These are phyloP conservation scores for Diaporthe citriasiana DNA, from an alignment of 2,329 filamentous ascomycete species.

Conservation along the genomic window DNA sequence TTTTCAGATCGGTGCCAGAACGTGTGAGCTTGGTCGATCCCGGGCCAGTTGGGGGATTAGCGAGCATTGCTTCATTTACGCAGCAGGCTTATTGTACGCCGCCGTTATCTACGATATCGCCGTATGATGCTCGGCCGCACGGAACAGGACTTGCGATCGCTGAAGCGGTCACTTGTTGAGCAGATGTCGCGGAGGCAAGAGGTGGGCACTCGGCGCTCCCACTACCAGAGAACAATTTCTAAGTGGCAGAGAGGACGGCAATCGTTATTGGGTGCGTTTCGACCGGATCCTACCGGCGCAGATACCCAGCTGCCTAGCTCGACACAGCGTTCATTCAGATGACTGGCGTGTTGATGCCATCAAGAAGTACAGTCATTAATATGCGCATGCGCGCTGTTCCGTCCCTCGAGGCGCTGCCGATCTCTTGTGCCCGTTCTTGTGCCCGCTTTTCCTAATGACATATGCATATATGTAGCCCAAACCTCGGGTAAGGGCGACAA, in stretches of 20 bases:
- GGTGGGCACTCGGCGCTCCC: not conserved
- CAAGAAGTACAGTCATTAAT: constrained; percentile 1
- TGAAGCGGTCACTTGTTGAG: not conserved
- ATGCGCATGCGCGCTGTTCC: not conserved
- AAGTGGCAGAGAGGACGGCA: not conserved
- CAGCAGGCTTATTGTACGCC: not conserved
- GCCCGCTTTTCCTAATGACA: constrained; percentile 5
- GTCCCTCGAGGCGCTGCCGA: not conserved
- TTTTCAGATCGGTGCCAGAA: not conserved
- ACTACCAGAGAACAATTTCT: not conserved
- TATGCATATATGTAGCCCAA: constrained; percentile 7
- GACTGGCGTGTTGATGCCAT: not conserved
- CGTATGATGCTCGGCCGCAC: not conserved
- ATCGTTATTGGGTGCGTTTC: not conserved
- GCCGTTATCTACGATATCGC: constrained; percentile 6
- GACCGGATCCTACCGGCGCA: not conserved
- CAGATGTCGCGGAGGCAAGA: not conserved
- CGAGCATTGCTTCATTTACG: not conserved
- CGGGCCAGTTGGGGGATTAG: not conserved
- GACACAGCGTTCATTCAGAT: not conserved
- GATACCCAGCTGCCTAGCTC: not conserved
- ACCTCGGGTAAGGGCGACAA: not conserved
- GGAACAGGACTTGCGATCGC: not conserved
- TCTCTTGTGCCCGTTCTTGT: constrained; percentile 8
- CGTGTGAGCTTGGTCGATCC: not conserved